phyloP scores from a whole-genome alignment of 306 rosid genomes.

The Cicer judaicum region DNA sequence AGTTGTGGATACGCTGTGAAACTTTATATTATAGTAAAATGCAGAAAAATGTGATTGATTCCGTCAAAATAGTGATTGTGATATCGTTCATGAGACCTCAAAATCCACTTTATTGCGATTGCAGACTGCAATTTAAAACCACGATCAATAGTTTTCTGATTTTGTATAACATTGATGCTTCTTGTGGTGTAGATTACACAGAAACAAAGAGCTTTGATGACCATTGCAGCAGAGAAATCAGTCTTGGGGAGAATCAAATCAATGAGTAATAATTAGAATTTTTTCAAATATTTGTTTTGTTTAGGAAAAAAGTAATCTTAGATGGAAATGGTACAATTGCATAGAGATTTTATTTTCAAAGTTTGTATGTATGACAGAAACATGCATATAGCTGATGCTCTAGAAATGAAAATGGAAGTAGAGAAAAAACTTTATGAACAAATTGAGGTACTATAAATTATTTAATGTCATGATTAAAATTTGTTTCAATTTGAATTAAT shows the following conservation, averaged over 20 bases:
- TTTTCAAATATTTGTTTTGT: slow-evolving; percentile 39
- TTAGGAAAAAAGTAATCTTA: background rate
- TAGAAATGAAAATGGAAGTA: slow-evolving; percentile 84
- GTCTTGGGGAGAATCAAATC: slow-evolving; percentile 53
- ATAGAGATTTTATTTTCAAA: slow-evolving; percentile 44
- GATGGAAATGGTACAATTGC: slow-evolving; percentile 36
- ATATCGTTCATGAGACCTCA: too few relatives aligned
- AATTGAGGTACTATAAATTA: slow-evolving; percentile 66
- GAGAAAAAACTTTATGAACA: slow-evolving; percentile 81
- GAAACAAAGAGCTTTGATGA: slow-evolving; percentile 63
- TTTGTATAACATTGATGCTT: slow-evolving; percentile 24
- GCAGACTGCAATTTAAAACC: background rate
- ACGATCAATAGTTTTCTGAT: slow-evolving; percentile 38
- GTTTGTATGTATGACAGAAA: slow-evolving; percentile 54
- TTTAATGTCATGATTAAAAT: background rate
- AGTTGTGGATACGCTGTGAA: too few relatives aligned
- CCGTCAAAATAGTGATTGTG: too few relatives aligned
- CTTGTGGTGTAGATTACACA: slow-evolving; percentile 55
- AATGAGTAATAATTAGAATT: slow-evolving; percentile 70
- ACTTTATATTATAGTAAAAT: too few relatives aligned
- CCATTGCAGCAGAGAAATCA: slow-evolving; percentile 59
- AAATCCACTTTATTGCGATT: too few relatives aligned
- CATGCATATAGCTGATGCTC: slow-evolving; percentile 76
- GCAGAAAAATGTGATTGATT: too few relatives aligned
- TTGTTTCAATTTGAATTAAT: background rate